phyloP scores from a whole-genome alignment of 306 rosid genomes.

The Astragalus membranaceus region DNA sequence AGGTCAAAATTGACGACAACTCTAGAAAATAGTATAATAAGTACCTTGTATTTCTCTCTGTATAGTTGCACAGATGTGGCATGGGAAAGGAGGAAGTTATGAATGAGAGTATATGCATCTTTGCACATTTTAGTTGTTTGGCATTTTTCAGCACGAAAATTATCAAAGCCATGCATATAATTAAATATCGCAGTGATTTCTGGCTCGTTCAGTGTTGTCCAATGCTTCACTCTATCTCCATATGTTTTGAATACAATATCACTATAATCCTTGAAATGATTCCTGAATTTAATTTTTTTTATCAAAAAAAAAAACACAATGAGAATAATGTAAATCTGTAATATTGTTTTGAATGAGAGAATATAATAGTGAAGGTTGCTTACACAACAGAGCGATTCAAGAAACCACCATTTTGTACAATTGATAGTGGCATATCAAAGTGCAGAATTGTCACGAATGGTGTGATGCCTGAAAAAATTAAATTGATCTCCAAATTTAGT shows the following conservation, averaged over 20 bases:
- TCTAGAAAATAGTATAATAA: no score
- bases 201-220: slow-evolving; percentile 37
- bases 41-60: slow-evolving; percentile 22
- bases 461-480: background rate
- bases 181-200: slow-evolving; percentile 4
- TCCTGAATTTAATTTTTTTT: slow-evolving; percentile 1
- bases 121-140: background rate
- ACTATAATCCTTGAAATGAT: slow-evolving; percentile 24
- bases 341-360: background rate
- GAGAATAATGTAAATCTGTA: background rate
- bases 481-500: background rate
- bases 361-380: background rate
- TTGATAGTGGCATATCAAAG: slow-evolving; percentile 6
- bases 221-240: slow-evolving; percentile 43
- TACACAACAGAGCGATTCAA: slow-evolving; percentile 20
- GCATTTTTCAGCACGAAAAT: background rate
- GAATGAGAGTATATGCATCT: slow-evolving; percentile 33
- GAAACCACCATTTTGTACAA: background rate
- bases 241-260: slow-evolving; percentile 22
- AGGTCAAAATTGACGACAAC: no score
- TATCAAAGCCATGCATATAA: slow-evolving; percentile 24
- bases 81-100: slow-evolving; percentile 33
- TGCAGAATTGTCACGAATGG: slow-evolving; percentile 18
- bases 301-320: no score
- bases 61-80: slow-evolving; percentile 21